phyloP scores from a whole-genome alignment of 1,139 yeast genomes.

The Geotrichum europaeum region DNA sequence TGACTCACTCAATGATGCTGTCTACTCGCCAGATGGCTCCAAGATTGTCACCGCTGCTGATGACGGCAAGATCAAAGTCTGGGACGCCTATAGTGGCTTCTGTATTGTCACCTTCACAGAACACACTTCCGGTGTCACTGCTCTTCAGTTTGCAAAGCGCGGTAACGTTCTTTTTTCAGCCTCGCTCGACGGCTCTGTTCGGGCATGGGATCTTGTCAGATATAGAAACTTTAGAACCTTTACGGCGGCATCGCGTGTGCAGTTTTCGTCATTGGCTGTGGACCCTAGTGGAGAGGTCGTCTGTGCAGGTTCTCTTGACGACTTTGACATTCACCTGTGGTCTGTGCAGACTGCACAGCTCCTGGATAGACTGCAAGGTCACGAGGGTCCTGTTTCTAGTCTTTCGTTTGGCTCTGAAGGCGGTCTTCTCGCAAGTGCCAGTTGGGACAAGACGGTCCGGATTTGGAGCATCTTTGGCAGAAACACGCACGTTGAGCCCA shows the following conservation, averaged over 20 bases:
- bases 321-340: conserved; percentile 91
- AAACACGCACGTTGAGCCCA: conserved; percentile 82
- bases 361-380: conserved; percentile 82
- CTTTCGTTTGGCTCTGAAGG: conserved; percentile 80
- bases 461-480: conserved; percentile 85
- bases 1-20: conserved; percentile 76
- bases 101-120: conserved; percentile 88
- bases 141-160: conserved; percentile 73
- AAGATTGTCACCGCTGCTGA: conserved; percentile 90
- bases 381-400: conserved; percentile 91
- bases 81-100: conserved; percentile 94
- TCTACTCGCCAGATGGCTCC: conserved; percentile 94
- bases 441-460: conserved; percentile 94
- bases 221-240: conserved; percentile 92
- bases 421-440: conserved; percentile 73
- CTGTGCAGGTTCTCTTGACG: conserved; percentile 90
- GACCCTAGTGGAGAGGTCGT: conserved; percentile 98
- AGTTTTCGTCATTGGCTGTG: conserved; percentile 82
- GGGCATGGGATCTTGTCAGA: conserved; percentile 94
- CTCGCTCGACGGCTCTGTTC: conserved; percentile 90
- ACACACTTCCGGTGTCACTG: conserved; percentile 85
- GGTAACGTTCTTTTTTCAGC: conserved; percentile 90
- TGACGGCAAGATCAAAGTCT: conserved; percentile 92
- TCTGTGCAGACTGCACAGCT: conserved; percentile 94
- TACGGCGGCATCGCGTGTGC: conserved; percentile 83